Percentiles rank a stretch among this genome's conserved stretches.
Evolutionary conservation across 768 basidiomycete species (phyloP).

Genomic region (Pisolithus albus): DNA sequence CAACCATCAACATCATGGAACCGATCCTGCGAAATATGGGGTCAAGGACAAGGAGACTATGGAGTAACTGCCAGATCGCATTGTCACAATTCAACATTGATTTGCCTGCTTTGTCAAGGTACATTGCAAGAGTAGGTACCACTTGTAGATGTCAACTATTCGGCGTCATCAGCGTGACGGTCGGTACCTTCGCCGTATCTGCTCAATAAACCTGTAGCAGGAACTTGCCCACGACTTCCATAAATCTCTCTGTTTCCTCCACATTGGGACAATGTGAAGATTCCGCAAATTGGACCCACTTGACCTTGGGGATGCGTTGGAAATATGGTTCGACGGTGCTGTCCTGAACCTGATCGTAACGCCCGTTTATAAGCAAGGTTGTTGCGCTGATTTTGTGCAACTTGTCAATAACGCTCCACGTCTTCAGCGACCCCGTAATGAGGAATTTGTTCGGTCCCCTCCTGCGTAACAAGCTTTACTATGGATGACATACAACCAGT

Average conservation of each 20-base stretch:
- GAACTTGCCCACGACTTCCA: constrained; percentile 28
- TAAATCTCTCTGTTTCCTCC: constrained; percentile 32
- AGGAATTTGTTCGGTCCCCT: constrained; percentile 36
- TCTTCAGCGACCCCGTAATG: constrained; percentile 27
- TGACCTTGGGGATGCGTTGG: constrained; percentile 24
- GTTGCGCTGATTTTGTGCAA: constrained; percentile 28
- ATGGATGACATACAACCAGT: background rate
- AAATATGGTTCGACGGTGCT: constrained; percentile 29
- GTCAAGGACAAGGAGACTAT: constrained; percentile 27
- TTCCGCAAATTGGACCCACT: constrained; percentile 32
- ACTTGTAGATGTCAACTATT: background rate
- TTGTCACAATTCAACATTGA: background rate
- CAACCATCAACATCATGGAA: constrained; percentile 82
- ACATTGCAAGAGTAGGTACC: background rate
- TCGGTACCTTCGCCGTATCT: background rate
- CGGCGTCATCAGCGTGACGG: background rate
- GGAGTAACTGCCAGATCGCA: constrained; percentile 12
- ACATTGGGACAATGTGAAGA: constrained; percentile 32
- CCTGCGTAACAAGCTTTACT: constrained; percentile 16
- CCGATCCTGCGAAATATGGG: constrained; percentile 76
- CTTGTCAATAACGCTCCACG: constrained; percentile 30
- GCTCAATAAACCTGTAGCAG: constrained; percentile 13
- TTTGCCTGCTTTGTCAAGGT: background rate
- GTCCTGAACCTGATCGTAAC: constrained; percentile 32
- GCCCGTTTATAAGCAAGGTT: constrained; percentile 32